These are phyloP conservation scores for Trichosporon coremiiforme DNA, from an alignment of 1,284 basidiomycete species.

Conservation along the genomic window DNA sequence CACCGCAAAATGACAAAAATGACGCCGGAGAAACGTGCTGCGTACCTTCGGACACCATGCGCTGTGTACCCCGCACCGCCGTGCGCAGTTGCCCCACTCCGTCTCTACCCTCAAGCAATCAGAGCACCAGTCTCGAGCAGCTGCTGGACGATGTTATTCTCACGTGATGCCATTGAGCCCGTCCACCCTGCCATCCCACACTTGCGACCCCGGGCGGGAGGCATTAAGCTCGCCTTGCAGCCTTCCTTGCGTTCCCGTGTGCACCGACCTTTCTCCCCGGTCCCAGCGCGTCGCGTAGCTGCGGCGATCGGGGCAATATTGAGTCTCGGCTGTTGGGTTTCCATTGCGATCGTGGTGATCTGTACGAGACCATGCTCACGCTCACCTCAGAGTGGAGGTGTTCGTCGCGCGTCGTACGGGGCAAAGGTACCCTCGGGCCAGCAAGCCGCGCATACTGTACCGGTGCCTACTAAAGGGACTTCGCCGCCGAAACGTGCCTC, in stretches of 20 bases:
- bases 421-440: neutral
- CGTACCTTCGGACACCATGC: neutral
- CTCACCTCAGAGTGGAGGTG: neutral
- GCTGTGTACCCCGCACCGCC: neutral
- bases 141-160: neutral
- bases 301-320: neutral
- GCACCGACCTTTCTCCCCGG: neutral
- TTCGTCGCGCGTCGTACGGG: neutral
- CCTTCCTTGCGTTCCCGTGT: neutral
- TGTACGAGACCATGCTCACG: no score
- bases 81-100: neutral
- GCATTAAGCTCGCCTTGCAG: neutral
- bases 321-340: neutral
- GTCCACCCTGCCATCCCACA: constrained; percentile 5
- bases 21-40: no score
- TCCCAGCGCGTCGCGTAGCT: neutral
- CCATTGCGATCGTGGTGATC: neutral
- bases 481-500: neutral
- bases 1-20: neutral
- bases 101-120: no score
- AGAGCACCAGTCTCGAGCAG: no score
- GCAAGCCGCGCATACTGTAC: neutral
- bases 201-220: constrained; percentile 1
- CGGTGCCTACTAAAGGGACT: neutral
- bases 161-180: neutral